A percentile compares a stretch with the other conserved stretches of the same genome.
Evolutionary conservation across 139 green algal genomes (phyloP).

Genomic region (Chlamydomonas asymmetrica): DNA sequence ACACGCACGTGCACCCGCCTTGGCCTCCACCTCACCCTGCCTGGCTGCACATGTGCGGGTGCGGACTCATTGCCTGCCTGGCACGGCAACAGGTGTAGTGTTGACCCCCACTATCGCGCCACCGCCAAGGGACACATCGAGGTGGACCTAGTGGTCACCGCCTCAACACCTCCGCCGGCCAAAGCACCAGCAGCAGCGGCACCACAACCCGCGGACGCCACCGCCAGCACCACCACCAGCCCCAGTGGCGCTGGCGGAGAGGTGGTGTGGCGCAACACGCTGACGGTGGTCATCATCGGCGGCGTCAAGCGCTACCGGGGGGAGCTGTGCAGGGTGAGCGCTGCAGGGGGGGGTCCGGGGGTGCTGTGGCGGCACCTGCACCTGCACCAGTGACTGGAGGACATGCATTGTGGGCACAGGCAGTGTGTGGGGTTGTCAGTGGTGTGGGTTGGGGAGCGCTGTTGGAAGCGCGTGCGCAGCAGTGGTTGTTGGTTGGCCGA

Average conservation of each 20-base stretch:
- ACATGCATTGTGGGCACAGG: no score
- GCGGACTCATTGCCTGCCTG: no score
- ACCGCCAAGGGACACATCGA: slow-evolving; percentile 43
- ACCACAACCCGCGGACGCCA: neutral
- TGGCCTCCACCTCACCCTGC: no score
- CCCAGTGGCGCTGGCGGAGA: no score
- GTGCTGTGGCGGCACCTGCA: neutral
- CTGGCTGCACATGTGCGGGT: no score
- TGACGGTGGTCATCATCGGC: slow-evolving; percentile 48
- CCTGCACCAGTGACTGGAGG: neutral
- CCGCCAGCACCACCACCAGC: neutral
- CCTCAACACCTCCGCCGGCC: neutral
- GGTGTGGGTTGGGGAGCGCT: no score
- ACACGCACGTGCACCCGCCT: no score
- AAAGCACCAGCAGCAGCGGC: neutral
- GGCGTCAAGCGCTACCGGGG: no score
- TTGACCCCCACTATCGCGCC: slow-evolving; percentile 15
- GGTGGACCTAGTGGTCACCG: slow-evolving; percentile 19
- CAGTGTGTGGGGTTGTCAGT: no score
- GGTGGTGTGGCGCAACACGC: slow-evolving; percentile 35
- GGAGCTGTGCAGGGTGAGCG: no score
- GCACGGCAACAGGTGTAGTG: slow-evolving; percentile 24
- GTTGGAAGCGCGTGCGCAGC: no score
- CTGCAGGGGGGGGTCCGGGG: slow-evolving; percentile 2
- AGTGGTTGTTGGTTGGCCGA: no score